These are phyloP conservation scores for Talaromyces adpressus DNA, from an alignment of 495 filamentous ascomycete genomes.

Conservation along the genomic window DNA sequence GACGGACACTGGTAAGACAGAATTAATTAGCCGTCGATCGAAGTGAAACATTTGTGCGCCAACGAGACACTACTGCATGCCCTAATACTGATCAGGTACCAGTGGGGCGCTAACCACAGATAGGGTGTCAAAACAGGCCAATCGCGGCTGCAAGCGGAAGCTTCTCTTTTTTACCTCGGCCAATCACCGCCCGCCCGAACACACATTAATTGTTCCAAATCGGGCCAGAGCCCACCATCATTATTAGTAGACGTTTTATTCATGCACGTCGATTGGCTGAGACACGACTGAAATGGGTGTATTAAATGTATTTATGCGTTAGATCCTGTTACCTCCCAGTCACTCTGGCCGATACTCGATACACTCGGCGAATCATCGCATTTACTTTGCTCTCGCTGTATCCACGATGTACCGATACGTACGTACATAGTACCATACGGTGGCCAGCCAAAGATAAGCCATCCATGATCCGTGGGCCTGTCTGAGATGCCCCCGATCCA, in stretches of 20 bases:
- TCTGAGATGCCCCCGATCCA: not conserved
- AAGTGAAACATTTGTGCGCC: not conserved
- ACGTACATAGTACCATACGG: too few relatives aligned
- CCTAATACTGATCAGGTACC: not conserved
- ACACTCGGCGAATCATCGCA: not conserved
- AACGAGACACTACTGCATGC: not conserved
- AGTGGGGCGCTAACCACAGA: not conserved
- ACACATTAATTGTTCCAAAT: not conserved
- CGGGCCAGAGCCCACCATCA: not conserved
- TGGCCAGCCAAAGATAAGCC: not conserved
- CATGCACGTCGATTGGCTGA: not conserved
- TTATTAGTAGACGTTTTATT: not conserved
- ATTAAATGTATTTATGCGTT: too few relatives aligned
- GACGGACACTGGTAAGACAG: not conserved
- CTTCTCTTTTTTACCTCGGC: not conserved
- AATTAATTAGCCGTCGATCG: not conserved
- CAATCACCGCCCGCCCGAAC: not conserved
- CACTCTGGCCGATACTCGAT: too few relatives aligned
- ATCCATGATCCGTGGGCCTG: not conserved
- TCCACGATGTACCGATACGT: not conserved
- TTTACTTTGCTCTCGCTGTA: not conserved
- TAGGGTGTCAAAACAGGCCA: not conserved
- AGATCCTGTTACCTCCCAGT: not conserved
- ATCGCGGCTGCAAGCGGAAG: slow-evolving; percentile 7
- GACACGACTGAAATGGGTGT: not conserved